Evolutionary conservation across 139 green algal species (phyloP).

Genomic region (Ostreobium quekettii): DNA sequence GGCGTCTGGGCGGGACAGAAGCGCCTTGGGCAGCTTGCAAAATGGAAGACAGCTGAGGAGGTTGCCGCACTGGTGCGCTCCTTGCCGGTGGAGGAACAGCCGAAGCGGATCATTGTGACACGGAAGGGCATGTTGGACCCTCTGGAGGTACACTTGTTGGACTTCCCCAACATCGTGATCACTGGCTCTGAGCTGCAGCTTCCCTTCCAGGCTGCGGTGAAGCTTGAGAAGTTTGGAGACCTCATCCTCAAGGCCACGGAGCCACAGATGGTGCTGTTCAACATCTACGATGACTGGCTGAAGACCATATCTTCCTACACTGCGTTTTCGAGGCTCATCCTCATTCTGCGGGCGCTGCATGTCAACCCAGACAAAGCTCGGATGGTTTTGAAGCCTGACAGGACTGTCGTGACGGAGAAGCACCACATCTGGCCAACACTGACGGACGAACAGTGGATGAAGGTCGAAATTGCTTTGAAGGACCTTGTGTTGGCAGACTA

Average conservation of each 20-base stretch:
- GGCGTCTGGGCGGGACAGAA: slow-evolving; percentile 98
- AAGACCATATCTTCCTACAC: slow-evolving; percentile 96
- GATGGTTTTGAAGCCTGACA: slow-evolving; percentile 95
- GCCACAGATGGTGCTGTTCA: slow-evolving; percentile 99
- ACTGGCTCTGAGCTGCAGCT: slow-evolving; percentile 97
- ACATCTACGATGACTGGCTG: slow-evolving; percentile 99
- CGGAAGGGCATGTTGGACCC: slow-evolving; percentile 99
- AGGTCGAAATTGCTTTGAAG: slow-evolving; percentile 90
- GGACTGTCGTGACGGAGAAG: slow-evolving; percentile 87
- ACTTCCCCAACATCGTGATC: slow-evolving; percentile 99
- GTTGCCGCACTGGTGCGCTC: slow-evolving; percentile 89
- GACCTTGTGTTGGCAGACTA: slow-evolving; percentile 99
- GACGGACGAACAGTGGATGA: slow-evolving; percentile 98
- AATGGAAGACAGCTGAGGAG: slow-evolving; percentile 99
- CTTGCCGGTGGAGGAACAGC: slow-evolving; percentile 97
- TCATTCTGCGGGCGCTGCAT: slow-evolving; percentile 91
- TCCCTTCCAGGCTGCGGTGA: slow-evolving; percentile 96
- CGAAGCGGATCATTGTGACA: slow-evolving; percentile 98
- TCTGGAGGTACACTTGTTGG: slow-evolving; percentile 96
- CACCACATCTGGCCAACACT: slow-evolving; percentile 98
- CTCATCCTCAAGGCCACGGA: slow-evolving; percentile 90
- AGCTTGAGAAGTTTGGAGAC: slow-evolving; percentile 99
- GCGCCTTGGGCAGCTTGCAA: slow-evolving; percentile 94
- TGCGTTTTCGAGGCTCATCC: slow-evolving; percentile 89
- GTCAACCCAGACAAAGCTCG: slow-evolving; percentile 97